A percentile compares a stretch with the other conserved stretches of the same genome.
Evolutionary conservation across 23 red algal genomes (phyloP).

Genomic region (Gracilaria gracilis): DNA sequence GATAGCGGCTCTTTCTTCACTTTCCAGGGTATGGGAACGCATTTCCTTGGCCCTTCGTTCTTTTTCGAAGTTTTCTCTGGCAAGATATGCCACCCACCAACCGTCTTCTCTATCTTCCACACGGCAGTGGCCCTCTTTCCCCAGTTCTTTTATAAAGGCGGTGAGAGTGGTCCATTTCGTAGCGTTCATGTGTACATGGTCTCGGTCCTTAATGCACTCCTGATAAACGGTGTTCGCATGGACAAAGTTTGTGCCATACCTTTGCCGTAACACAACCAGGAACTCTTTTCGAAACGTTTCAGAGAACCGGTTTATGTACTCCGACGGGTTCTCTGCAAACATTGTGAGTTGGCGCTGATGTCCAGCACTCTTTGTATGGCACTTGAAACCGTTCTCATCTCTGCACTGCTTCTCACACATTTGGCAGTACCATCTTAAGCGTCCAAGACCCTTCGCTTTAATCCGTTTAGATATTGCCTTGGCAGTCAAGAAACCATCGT

Average conservation of each 20-base stretch:
- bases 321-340: conserved; percentile 71
- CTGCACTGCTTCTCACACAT: conserved; percentile 97
- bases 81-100: conserved; percentile 74
- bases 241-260: conserved; percentile 80
- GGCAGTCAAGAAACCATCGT: conserved; percentile 69
- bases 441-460: conserved; percentile 88
- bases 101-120: conserved; percentile 85
- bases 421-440: conserved; percentile 91
- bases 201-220: conserved; percentile 87
- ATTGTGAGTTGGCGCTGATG: conserved; percentile 77
- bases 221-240: conserved; percentile 87
- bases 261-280: conserved; percentile 67
- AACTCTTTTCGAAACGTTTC: conserved; percentile 79
- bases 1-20: conserved; percentile 47
- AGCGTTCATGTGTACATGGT: conserved; percentile 95
- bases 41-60: conserved; percentile 53
- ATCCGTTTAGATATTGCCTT: conserved; percentile 86
- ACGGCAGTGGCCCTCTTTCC: conserved; percentile 66
- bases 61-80: conserved; percentile 67
- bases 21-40: conserved; percentile 9
- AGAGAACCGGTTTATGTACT: conserved; percentile 76
- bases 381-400: conserved; percentile 92
- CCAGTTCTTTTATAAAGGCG: conserved; percentile 83
- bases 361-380: conserved; percentile 70
- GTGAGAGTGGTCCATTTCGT: conserved; percentile 89